Conservation (phyloP, 2,329 filamentous ascomycete genomes). For the Aspergillus pseudotamarii region DNA sequence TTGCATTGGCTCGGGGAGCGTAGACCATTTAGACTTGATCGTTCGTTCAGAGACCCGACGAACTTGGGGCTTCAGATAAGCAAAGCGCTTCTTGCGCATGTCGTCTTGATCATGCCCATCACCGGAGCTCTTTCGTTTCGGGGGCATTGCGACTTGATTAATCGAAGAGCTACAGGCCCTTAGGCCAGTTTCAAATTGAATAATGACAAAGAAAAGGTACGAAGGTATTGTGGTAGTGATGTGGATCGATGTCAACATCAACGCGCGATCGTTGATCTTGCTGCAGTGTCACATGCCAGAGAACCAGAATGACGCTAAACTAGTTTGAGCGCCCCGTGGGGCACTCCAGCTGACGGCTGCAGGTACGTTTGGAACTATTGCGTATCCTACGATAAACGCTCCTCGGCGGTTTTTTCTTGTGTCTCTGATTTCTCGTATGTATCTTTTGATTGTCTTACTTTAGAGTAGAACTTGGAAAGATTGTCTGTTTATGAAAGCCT, state of each 20-base stretch:
- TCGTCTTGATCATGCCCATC: slow-evolving; percentile 21
- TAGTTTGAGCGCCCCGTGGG: slow-evolving; percentile 3
- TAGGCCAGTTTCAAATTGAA: not conserved
- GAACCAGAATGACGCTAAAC: slow-evolving; percentile 8
- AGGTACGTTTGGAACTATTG: not conserved
- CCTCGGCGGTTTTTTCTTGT: not conserved
- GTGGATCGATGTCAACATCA: not conserved
- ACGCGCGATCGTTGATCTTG: slow-evolving; percentile 8
- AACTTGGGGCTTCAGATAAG: slow-evolving; percentile 44
- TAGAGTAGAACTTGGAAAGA: not conserved
- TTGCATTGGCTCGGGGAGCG: slow-evolving; percentile 46
- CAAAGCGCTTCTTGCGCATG: slow-evolving; percentile 34
- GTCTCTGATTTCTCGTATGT: not conserved
- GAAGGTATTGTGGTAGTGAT: not conserved
- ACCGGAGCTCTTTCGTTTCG: slow-evolving; percentile 31
- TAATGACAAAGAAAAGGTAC: not conserved
- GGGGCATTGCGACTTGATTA: slow-evolving; percentile 18
- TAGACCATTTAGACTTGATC: slow-evolving; percentile 50
- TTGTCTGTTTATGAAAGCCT: not conserved
- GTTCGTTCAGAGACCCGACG: slow-evolving; percentile 46
- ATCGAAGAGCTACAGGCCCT: not conserved
- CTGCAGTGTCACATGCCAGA: slow-evolving; percentile 14
- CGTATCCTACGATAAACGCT: no score
- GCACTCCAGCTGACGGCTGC: not conserved
- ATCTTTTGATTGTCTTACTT: not conserved